Evolutionary conservation across 495 filamentous ascomycete species (phyloP), one percentile per base, ranked within the genome.

Genomic region (Penicillium coffeae): DNA sequence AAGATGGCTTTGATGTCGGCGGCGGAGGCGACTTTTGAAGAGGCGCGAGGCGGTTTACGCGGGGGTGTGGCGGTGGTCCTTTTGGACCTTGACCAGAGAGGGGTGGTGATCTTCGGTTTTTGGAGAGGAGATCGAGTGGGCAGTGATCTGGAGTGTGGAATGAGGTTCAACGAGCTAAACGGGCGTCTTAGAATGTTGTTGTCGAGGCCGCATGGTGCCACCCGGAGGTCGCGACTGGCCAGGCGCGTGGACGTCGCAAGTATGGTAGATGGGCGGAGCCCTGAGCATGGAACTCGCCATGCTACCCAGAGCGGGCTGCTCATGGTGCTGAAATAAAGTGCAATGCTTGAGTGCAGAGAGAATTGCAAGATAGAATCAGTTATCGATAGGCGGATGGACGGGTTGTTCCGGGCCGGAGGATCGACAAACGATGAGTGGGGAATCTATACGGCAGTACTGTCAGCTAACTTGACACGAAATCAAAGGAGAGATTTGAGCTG

Each of bases 1-100:
- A 95, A 92, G 3, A 93, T 77, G 9, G 50, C 38, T 8, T 75
- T 67, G n/a, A 88, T 74, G 37, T 88, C 79, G 5, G 64, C 56
- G 10, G 73, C 64, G 1, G 73, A 69, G 13, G 88, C 70, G 6
- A 63, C 58, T 16, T 61, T 55, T 5, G 51, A 47, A 21, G 51
- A 35, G 18, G 47, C 32, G 12, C 49, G 44, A 19, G 49, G 37
- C 6, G 47, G 30, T 15, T 52, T 45, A 47, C 49, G 34, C 2
- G 51, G 4, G 33, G 54, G 40, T 21, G 47, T 42, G 35, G 53
- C 48, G 16, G 58, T 40, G 21, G 48, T 65, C 21, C 59, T 50
- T 47, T 70, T 68, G 3, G 47, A 50, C 21, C 65, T 62, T 20
- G 51, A 45, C 21, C 39, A 34, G 21, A 41, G 33, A 37, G 39